Evolutionary conservation across 1,284 basidiomycete genomes (phyloP).

Genomic region (Melampsora occidentalis): DNA sequence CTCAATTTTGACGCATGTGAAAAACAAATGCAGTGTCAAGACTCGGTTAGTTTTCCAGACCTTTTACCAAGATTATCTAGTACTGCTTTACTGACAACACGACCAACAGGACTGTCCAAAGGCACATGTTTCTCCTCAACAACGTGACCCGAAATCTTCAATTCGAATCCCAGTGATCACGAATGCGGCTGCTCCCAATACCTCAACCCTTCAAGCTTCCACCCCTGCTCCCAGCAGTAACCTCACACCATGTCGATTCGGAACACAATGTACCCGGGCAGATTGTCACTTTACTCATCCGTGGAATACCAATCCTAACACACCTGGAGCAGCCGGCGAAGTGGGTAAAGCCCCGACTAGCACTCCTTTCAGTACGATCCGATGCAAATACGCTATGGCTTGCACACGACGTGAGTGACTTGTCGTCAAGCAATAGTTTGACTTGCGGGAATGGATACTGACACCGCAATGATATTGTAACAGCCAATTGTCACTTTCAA

Average conservation of each 20-base stretch:
- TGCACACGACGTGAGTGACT: not conserved
- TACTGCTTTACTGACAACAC: not conserved
- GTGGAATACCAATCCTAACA: constrained; percentile 22
- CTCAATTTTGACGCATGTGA: constrained; percentile 38
- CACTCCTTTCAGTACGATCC: not conserved
- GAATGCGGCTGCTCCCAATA: not conserved
- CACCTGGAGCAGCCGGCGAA: not conserved
- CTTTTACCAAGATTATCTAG: not conserved
- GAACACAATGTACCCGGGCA: constrained; percentile 31
- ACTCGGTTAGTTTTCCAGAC: constrained; percentile 19
- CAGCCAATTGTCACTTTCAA: constrained; percentile 36
- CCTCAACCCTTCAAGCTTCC: not conserved
- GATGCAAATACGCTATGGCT: constrained; percentile 7
- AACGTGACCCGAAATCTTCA: constrained; percentile 38
- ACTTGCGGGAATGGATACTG: constrained; percentile 10
- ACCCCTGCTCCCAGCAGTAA: constrained; percentile 2
- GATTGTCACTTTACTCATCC: constrained; percentile 36
- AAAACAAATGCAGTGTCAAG: constrained; percentile 27
- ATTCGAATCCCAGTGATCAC: constrained; percentile 9
- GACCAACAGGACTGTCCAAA: constrained; percentile 27
- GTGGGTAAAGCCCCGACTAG: constrained; percentile 7
- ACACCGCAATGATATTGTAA: not conserved
- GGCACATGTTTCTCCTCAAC: constrained; percentile 39
- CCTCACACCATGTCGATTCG: constrained; percentile 33
- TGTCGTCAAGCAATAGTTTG: not conserved